Conservation (phyloP, 306 rosid species). For the Prunus mira region DNA sequence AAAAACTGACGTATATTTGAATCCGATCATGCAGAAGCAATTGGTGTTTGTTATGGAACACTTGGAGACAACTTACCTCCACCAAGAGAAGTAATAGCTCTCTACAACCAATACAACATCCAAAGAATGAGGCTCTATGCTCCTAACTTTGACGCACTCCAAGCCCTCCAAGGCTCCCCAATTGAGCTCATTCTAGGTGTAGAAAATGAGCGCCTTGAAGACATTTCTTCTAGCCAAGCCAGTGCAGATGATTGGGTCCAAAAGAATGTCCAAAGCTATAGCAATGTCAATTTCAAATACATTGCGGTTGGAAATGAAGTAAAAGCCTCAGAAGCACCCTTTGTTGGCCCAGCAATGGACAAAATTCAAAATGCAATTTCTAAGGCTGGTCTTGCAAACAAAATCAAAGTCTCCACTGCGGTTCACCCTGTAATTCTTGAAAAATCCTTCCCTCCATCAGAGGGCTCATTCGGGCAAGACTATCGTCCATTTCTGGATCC, state of each 20-base stretch:
- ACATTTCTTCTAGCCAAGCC: conserved; percentile 11
- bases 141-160: conserved; percentile 31
- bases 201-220: background rate
- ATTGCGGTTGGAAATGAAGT: conserved; percentile 56
- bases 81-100: conserved; percentile 32
- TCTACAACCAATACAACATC: conserved; percentile 31
- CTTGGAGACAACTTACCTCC: conserved; percentile 38
- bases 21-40: conserved; percentile 28
- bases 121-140: conserved; percentile 40
- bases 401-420: conserved; percentile 47
- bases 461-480: conserved; percentile 22
- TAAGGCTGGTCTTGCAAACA: conserved; percentile 19
- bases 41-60: conserved; percentile 57
- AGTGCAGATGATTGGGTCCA: conserved; percentile 33
- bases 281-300: conserved; percentile 47
- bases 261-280: conserved; percentile 19
- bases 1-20: background rate
- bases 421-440: conserved; percentile 19
- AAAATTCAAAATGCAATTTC: conserved; percentile 40
- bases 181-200: conserved; percentile 16
- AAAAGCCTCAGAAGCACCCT: conserved; percentile 21
- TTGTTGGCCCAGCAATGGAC: conserved; percentile 40
- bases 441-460: conserved; percentile 45
- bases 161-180: conserved; percentile 48
- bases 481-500: conserved; percentile 18